Evolutionary conservation across 768 basidiomycete genomes (phyloP), one percentile per base, ranked within the genome.

Genomic region (Suillus lakei): DNA sequence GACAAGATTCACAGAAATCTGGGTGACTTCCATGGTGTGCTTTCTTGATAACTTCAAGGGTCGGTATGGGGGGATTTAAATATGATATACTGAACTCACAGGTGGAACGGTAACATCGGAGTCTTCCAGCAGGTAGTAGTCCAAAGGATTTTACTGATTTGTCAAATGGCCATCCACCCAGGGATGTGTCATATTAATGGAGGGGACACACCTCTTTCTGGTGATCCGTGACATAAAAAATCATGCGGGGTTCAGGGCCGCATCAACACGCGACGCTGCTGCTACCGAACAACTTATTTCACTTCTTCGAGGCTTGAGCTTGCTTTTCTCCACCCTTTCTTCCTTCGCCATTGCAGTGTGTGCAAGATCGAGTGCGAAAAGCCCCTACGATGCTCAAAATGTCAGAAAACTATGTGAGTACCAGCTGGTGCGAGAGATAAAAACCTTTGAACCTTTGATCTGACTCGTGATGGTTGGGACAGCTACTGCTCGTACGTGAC

Each of bases 361-460:
- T 71, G 70, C 46, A 71, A 65, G 26, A 64, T 64, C 32, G 65
- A 70, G 53, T 68, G 65, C 18, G 56, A 67, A 62, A 66, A 62
- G 41, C 48, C 65, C 5, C 53, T 70, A 44, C 69, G 60, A 60
- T 71, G 69, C 61, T 70, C 70, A 7, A 66, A 60, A 64, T 71
- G 71, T 44, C 70, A 69, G 28, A 67, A 67, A 48, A 69, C 68
- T 1, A 69, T 69, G 68, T 69, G 50, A 69, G 68, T 61, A 38
- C 54, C 10, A 55, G 51, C 34, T 54, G 1, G 3, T 34, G 6
- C 3, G 5, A 7, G 30, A 54, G 30, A 54, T 13, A 21, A 54
- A 54, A 34, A 32, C 21, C 3, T 53, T 34, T n/a, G 6, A 34
- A 32, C 21, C 3, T 53, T 34, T n/a, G 6, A 54, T 54, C 30